Base-by-base conservation (phyloP, 805 yeast species). In the Millerago galiae region DNA sequence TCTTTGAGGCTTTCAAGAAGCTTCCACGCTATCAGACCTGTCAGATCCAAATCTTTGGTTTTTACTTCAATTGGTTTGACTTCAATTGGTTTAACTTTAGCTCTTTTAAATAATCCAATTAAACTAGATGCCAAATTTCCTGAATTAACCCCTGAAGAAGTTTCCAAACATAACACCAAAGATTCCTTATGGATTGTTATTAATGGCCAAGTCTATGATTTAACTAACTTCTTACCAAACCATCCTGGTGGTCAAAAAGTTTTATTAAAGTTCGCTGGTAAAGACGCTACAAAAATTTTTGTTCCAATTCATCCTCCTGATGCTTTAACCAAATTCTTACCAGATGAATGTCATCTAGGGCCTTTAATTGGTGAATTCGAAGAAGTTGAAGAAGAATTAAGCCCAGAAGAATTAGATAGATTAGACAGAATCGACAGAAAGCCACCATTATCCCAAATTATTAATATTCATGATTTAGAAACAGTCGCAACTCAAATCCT, bases 251-350 rank as follows among this genome's bases (percentile, higher is more conserved):
- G 85, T 5, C 73, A 77, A 41, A 79, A 82, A 56, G 86, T 91
- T 43, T 74, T 91, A 35, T 62, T 79, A 46, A 82, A 82, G 47
- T 86, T 86, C 53, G 96, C 93, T 15, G 93, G 93, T 12, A 78
- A 74, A 45, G 89, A 84, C 48, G 95, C 91, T 11, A 82, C 95
- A 10, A 81, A 82, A 53, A 79, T 86, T 14, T 91, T 88, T 57
- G 83, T 79, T 43, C 96, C 95, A 15, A 72, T 91, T 46, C 99
- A 91, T 62, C 93, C 98, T 0, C 76, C 82, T n/a, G 96, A 89
- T 53, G 83, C 87, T 7, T 70, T 91, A 41, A 79, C 76, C 31
- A 77, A 78, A 53, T 77, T 70, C 57, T 65, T 84, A 29, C 74
- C 79, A 14, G 59, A 58, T 24, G 77, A 77, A 25, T 80, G 81